Base-by-base conservation (phyloP, 352 stramenopile genomes). In the Thalassiosira allenii region DNA sequence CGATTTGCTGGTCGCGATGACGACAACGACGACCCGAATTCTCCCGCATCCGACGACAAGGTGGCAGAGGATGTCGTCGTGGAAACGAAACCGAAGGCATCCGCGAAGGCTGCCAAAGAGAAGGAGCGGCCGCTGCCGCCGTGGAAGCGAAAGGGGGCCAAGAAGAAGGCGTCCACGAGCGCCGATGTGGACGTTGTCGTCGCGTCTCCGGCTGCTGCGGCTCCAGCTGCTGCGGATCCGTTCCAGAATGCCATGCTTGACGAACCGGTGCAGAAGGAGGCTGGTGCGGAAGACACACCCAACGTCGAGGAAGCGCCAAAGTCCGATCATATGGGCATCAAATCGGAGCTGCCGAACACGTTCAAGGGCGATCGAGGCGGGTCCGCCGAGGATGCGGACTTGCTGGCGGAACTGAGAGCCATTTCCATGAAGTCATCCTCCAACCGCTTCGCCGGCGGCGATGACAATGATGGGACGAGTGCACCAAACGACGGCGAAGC, bases 401-500 rank as follows among this genome's bases (percentile, higher is more conserved):
- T 88, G 37, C 49, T 87, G 43, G 84, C 79, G 12, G 79, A 88
- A 51, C 47, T 90, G 8, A 44, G 74, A 65, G 76, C 75, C 3
- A 84, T 88, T 33, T 86, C 79, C 20, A 78, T 68, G 52, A 75
- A 77, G 53, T 82, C 80, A 20, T 59, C 37, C 29, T 20, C 1
- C 0, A 82, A 51, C 71, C 58, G 77, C 1, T 85, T 89, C 65
- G 34, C 68, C 23, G 34, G 62, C 17, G 68, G 71, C 44, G 44
- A 41, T 17, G 73, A 69, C 37, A 29, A 33, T 12, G 63, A 49
- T 17, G 29, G 33, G 25, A 14, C 2, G 23, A 29, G 22, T 33
- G 29, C 14, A 8, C 44, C 27, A 17, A 6, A 22, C 4, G 25
- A 64, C 8, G 0, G 37, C 30, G 3, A 47, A 47, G 14, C 23